Percentiles rank a stretch among this genome's conserved stretches.
These are phyloP conservation scores for Xylariaceae sp. DNA, from an alignment of 2,329 filamentous ascomycete species.

Conservation along the genomic window DNA sequence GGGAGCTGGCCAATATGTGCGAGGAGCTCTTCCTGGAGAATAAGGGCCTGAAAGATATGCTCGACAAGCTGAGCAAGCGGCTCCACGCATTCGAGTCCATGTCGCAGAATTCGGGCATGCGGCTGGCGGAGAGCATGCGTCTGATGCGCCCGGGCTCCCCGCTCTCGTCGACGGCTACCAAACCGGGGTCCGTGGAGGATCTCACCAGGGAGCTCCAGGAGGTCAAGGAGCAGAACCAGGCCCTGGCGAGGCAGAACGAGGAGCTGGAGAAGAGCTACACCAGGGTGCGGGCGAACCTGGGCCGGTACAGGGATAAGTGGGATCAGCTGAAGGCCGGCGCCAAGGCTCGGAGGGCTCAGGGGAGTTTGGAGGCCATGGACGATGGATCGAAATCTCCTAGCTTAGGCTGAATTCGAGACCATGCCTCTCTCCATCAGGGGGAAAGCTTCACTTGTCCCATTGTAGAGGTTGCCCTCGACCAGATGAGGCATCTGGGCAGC, in stretches of 20 bases:
- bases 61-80: constrained; percentile 78
- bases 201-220: constrained; percentile 49
- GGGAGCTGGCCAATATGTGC: constrained; percentile 56
- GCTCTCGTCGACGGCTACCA: constrained; percentile 21
- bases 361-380: constrained; percentile 11
- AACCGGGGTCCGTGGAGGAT: constrained; percentile 34
- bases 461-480: too few relatives aligned
- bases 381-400: constrained; percentile 12
- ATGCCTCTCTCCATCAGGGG: too few relatives aligned
- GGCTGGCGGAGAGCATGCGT: constrained; percentile 76
- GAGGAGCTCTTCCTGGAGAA: constrained; percentile 91
- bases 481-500: too few relatives aligned
- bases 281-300: constrained; percentile 47
- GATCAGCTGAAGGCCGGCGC: constrained; percentile 54
- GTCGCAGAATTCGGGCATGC: constrained; percentile 78
- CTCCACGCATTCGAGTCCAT: constrained; percentile 92
- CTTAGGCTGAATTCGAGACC: constrained; percentile 1
- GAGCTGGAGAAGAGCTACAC: constrained; percentile 56
- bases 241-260: constrained; percentile 53
- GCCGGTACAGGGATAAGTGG: constrained; percentile 54
- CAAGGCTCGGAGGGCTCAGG: constrained; percentile 38
- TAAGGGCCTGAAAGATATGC: constrained; percentile 70
- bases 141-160: constrained; percentile 52
- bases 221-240: constrained; percentile 58
- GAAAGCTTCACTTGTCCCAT: too few relatives aligned